Conservation (phyloP, 495 filamentous ascomycete species). For the Penicillium nucicola region DNA sequence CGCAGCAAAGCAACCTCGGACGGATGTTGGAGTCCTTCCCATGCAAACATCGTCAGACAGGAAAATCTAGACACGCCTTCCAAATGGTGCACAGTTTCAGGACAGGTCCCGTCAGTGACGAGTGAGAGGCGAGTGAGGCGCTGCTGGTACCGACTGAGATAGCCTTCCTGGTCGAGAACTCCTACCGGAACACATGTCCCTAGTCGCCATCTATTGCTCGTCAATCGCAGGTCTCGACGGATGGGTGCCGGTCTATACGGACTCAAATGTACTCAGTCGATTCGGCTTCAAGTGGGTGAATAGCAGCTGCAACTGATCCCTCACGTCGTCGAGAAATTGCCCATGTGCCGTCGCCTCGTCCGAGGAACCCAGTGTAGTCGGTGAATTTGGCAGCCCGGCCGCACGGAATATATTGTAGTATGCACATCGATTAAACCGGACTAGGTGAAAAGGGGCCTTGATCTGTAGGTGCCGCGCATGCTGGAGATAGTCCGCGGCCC, state of each 20-base stretch:
- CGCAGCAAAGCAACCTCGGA: slow-evolving; percentile 2
- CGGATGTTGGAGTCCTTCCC: slow-evolving; percentile 10
- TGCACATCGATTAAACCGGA: slow-evolving; percentile 11
- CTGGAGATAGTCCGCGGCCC: not conserved
- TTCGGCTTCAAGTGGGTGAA: not conserved
- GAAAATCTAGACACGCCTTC: not conserved
- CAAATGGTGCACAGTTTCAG: not conserved
- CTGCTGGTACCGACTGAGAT: not conserved
- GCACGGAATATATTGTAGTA: too few species aligned
- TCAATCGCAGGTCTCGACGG: not conserved
- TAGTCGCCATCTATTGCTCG: slow-evolving; percentile 8
- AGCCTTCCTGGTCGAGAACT: slow-evolving; percentile 1
- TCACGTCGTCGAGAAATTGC: slow-evolving; percentile 9
- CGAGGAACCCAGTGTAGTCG: not conserved
- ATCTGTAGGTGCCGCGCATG: not conserved
- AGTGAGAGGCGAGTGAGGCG: not conserved
- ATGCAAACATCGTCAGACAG: slow-evolving; percentile 1
- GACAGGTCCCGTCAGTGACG: slow-evolving; percentile 8
- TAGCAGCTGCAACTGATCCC: slow-evolving; percentile 1
- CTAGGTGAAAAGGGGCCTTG: slow-evolving; percentile 6
- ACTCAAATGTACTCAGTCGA: slow-evolving; percentile 5
- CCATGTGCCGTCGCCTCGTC: slow-evolving; percentile 8
- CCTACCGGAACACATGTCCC: slow-evolving; percentile 7
- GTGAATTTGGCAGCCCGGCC: not conserved
- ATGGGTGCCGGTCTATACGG: not conserved